Base-by-base conservation (phyloP, 495 filamentous ascomycete species). In the Articulospora tetracladia region DNA sequence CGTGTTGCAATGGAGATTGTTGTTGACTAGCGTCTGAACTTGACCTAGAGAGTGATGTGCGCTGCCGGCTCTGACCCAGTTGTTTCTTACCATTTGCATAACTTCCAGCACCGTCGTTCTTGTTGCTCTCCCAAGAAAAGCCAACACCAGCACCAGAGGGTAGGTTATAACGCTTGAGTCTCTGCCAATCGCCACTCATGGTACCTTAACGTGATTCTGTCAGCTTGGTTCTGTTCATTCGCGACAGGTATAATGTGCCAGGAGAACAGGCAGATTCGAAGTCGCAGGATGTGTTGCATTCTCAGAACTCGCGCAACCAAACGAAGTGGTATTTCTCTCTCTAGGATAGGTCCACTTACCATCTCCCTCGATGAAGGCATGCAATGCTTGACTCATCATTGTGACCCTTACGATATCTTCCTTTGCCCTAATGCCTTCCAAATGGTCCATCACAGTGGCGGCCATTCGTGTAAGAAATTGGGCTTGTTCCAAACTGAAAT, bases 361-460 rank as follows among this genome's bases (percentile, higher is more conserved):
- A 41, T 72, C 66, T 24, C 66, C 66, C 27, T 69, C 59, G 13
- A 75, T 68, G 36, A 76, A 77, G 0, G 46, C 59, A 30, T 66
- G 66, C 2, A 77, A 34, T 1, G 67, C 73, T 15, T 70, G 50
- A 44, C 76, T 67, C 27, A 77, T 70, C 55, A 66, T 61, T 24
- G 72, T 71, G 11, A 68, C 67, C 22, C 73, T 68, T 10, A 69
- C 58, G 1, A 70, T 66, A 52, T 67, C 65, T 36, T 72, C 66
- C 50, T 63, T 67, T 24, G 67, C 60, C 39, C 71, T 57, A 17
- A 68, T 67, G 50, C 66, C 65, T 24, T 77, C 76, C 1, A 79
- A 67, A 61, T 79, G 73, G 34, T 65, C 66, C 74, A 77, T 76
- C 53, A 79, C 70, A 26, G 73, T 68, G 30, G 58, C 60, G 22